phyloP scores from a whole-genome alignment of 2,329 filamentous ascomycete species.

The Xylaria polymorpha region DNA sequence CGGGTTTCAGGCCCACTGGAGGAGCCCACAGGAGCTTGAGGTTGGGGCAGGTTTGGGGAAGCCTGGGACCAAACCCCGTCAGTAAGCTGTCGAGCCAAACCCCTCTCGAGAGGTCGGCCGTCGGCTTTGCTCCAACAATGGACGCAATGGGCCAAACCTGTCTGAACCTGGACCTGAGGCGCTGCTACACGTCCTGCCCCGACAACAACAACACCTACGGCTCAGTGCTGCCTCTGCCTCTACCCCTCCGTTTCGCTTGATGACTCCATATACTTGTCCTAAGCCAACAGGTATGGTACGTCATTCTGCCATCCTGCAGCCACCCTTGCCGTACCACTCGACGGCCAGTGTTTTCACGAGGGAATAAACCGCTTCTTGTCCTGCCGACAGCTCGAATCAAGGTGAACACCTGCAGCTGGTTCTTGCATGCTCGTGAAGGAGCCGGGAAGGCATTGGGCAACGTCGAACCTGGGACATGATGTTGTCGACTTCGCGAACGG shows the following conservation, averaged over 20 bases:
- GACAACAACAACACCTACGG: slow-evolving; percentile 1
- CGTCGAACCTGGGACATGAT: slow-evolving; percentile 45
- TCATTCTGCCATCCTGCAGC: slow-evolving; percentile 14
- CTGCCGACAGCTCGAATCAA: neutral
- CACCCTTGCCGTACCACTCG: slow-evolving; percentile 13
- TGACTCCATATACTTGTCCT: slow-evolving; percentile 11
- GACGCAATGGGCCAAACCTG: neutral
- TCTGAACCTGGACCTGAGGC: neutral
- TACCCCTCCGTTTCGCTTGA: neutral
- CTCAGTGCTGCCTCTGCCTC: neutral
- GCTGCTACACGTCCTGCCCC: neutral
- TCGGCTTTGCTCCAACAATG: slow-evolving; percentile 3
- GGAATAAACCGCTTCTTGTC: slow-evolving; percentile 3
- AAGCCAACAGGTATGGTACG: slow-evolving; percentile 24
- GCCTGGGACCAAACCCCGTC: neutral
- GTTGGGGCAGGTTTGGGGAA: neutral
- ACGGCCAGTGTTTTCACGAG: slow-evolving; percentile 1
- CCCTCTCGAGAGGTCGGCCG: neutral
- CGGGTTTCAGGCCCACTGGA: slow-evolving; percentile 23
- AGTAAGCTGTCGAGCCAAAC: neutral
- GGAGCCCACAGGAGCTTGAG: slow-evolving; percentile 21
- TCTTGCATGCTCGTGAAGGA: slow-evolving; percentile 22
- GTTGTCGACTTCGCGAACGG: slow-evolving; percentile 50
- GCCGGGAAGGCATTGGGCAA: slow-evolving; percentile 29
- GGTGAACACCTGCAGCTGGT: neutral